These are phyloP conservation scores for Tuber microsphaerosporum DNA, from an alignment of 495 filamentous ascomycete genomes.

Conservation along the genomic window DNA sequence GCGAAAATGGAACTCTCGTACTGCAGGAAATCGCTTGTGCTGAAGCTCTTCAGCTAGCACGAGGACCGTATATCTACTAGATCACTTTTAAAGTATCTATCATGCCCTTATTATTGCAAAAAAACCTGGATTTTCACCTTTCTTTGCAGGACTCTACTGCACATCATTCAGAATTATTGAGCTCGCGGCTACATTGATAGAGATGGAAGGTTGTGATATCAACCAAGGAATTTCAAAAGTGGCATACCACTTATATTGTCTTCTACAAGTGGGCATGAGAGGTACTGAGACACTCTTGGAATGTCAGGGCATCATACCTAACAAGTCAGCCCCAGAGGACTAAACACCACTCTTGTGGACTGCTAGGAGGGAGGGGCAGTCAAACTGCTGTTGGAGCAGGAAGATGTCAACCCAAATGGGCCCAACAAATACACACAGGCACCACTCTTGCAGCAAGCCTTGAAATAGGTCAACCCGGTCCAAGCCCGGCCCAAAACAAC, in stretches of 20 bases:
- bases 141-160: neutral
- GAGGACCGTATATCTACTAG: neutral
- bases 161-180: neutral
- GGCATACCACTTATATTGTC: too few relatives aligned
- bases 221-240: neutral
- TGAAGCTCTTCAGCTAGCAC: neutral
- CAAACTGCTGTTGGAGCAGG: neutral
- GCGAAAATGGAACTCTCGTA: neutral
- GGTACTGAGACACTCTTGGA: neutral
- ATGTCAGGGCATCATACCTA: neutral
- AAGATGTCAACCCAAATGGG: neutral
- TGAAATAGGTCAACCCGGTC: too few relatives aligned
- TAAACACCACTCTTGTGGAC: neutral
- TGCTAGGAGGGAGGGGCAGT: neutral
- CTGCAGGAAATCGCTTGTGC: neutral
- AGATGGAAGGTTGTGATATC: neutral
- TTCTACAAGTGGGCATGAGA: neutral
- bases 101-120: neutral
- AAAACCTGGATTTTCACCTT: neutral
- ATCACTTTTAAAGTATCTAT: neutral
- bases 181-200: neutral
- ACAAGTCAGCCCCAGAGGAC: neutral
- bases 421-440: neutral
- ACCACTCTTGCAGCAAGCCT: neutral
- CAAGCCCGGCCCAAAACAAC: too few relatives aligned